A percentile compares a stretch with the other conserved stretches of the same genome.
Conservation (phyloP, 768 basidiomycete genomes). For the Kwoniella dendrophila region DNA sequence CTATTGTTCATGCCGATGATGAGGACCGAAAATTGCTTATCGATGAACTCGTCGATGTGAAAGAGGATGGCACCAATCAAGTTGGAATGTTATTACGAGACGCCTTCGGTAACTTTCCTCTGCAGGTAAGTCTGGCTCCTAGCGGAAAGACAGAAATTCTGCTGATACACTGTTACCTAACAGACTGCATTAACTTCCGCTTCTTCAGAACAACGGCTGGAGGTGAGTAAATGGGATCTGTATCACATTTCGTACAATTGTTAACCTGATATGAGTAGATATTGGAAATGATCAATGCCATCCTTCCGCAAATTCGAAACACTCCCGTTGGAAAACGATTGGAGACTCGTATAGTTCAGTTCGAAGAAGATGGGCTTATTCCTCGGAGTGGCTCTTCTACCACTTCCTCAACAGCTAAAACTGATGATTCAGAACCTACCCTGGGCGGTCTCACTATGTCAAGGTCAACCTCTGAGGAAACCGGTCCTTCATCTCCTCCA, state of each 20-base stretch:
- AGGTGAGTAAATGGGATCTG: slow-evolving; percentile 13
- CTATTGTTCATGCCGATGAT: slow-evolving; percentile 67
- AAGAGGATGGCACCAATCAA: slow-evolving; percentile 68
- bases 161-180: background rate
- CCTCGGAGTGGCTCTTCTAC: background rate
- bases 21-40: slow-evolving; percentile 72
- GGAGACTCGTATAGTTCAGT: slow-evolving; percentile 21
- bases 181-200: slow-evolving; percentile 35
- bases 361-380: slow-evolving; percentile 10
- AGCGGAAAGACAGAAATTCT: background rate
- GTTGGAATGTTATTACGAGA: slow-evolving; percentile 56
- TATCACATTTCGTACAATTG: background rate
- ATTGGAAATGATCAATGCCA: slow-evolving; percentile 27
- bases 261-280: slow-evolving; percentile 23
- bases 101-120: slow-evolving; percentile 45
- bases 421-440: slow-evolving; percentile 7
- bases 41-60: slow-evolving; percentile 74
- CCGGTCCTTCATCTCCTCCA: slow-evolving; percentile 12
- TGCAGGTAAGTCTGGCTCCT: slow-evolving; percentile 36
- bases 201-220: slow-evolving; percentile 27
- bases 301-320: slow-evolving; percentile 33
- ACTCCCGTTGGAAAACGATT: slow-evolving; percentile 47
- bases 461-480: slow-evolving; percentile 11
- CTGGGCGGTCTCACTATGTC: slow-evolving; percentile 16
- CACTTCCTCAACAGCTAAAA: slow-evolving; percentile 5